phyloP scores from a whole-genome alignment of 176 grass and related monocot genomes.

The Bolboschoenus planiculmis region DNA sequence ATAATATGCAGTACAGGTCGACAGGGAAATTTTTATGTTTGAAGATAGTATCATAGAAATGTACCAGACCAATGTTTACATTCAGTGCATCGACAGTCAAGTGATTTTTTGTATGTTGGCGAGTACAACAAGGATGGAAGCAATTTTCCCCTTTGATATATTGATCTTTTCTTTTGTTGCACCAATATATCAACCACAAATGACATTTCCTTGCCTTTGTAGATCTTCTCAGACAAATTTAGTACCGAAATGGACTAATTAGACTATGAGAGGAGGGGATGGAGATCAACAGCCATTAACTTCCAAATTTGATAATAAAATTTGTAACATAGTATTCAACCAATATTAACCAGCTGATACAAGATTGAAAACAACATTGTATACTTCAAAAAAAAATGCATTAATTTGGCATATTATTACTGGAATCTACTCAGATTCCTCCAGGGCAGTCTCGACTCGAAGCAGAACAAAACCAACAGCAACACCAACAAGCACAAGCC shows the following conservation, averaged over 20 bases:
- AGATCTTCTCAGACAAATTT: background rate
- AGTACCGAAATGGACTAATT: no score
- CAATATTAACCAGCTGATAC: constrained; percentile 15
- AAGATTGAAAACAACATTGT: background rate
- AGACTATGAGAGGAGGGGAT: background rate
- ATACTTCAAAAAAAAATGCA: constrained; percentile 22
- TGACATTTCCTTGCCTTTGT: background rate
- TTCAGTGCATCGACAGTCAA: background rate
- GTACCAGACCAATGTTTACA: background rate
- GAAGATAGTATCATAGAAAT: background rate
- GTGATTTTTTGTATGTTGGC: background rate
- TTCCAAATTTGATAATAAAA: constrained; percentile 2
- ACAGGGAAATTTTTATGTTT: background rate
- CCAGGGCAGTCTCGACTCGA: constrained; percentile 53
- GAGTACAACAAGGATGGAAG: background rate
- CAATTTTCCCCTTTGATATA: background rate
- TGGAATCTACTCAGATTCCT: constrained; percentile 58
- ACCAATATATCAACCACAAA: background rate
- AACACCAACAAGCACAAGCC: constrained; percentile 67
- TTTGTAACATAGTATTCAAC: constrained; percentile 11
- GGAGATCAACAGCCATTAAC: background rate
- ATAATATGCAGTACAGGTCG: no score
- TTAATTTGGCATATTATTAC: background rate
- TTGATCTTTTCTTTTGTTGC: background rate
- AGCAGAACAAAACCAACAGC: constrained; percentile 92